Evolutionary conservation across 108 stramenopile species (phyloP), one percentile per base, ranked within the genome.

Genomic region (Cyclostephanos tholiformis): DNA sequence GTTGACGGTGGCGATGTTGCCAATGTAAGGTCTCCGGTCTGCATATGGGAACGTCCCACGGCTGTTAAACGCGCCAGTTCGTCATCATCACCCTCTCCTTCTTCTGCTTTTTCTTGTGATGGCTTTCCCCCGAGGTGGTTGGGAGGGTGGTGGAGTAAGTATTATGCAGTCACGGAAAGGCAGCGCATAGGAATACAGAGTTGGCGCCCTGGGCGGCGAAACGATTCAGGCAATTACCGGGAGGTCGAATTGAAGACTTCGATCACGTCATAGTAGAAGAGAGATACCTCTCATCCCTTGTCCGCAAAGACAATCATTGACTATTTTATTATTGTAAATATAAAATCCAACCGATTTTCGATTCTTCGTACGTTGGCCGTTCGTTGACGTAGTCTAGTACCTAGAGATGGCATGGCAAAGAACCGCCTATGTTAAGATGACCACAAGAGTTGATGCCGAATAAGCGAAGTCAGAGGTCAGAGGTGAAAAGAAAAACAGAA

Each of bases 61-160:
- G 4, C 29, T 14, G 39, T 41, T 30, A 25, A 9, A 9, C 11
- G 41, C 8, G 12, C 41, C 44, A 46, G 44, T 14, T 46, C 44
- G 14, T 46, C 44, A 14, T 3, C 16, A 16, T 4, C 44, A 17
- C 16, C 44, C 2, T 46, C 44, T 0, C 16, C 44, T 46, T 14
- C 44, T 46, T 20, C 13, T 52, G 12, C 53, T 26, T 9, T 17
- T 26, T 29, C 6, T 35, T 6, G 0, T 11, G 38, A 41, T 66
- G 77, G 77, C 2, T 81, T 81, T 41, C 80, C 80, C 27, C 26
- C 27, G 16, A 43, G 71, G 22, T 71, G 75, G 70, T 43, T 81
- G 35, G 80, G 80, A 1, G 80, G 80, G 0, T 81, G 75, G 75
- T 81, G 80, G 80, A 76, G 75, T 22, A 76, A 81, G 68, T 79